Evolutionary conservation across 306 rosid genomes (phyloP), one percentile per base, ranked within the genome.

Genomic region (Castanea mollissima): DNA sequence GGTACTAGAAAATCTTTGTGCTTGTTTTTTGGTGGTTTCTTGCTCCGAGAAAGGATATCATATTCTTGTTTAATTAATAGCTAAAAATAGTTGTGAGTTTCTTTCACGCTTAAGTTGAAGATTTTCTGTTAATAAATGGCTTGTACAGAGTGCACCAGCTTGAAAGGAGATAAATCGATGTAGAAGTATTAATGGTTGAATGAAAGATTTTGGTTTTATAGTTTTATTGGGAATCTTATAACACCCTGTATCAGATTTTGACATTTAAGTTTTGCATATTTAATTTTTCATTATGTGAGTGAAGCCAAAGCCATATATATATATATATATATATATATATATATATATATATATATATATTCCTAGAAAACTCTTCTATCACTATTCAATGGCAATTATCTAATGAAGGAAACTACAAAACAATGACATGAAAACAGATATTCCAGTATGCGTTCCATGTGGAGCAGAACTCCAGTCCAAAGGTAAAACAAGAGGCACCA

Each of bases 61-160:
- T 74, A 88, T 79, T 64, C 81, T 38, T 52, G 60, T 81, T 75
- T 85, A 77, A 77, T 71, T 76, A 80, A 87, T 78, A 77, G 87
- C 76, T 71, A 73, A 74, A 78, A 62, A 58, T 79, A 32, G 65
- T 86, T 86, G 58, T 57, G 71, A 76, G 63, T 25, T 58, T 21
- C 32, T 76, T 81, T 73, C 79, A 82, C 60, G 55, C 78, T 38
- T 41, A 14, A 57, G 74, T 80, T 64, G 52, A 32, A 23, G 52
- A 71, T 14, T 60, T 73, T 58, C 55, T 25, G 51, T 68, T 6
- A 68, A 34, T 31, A 68, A 20, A 55, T 63, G 83, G 71, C 76
- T 58, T 85, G 88, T 85, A 85, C 65, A 85, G 85, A 69, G 65
- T 74, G 5, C 55, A 70, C 41, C 80, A 3, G 6, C 67, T 3